Conservation (phyloP, 2,329 filamentous ascomycete species). For the Thelonectria blattea region DNA sequence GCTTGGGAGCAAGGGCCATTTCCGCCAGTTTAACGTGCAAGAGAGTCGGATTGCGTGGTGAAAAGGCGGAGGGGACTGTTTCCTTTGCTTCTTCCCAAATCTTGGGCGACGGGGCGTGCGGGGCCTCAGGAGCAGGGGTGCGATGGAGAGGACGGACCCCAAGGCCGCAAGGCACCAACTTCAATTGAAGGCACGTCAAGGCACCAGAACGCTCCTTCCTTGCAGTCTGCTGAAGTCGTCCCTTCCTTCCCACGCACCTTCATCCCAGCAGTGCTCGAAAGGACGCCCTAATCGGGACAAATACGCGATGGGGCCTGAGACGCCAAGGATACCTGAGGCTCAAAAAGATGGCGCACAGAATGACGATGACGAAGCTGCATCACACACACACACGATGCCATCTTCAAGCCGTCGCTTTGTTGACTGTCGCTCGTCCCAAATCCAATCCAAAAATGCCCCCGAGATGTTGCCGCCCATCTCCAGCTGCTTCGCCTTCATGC, state of each 20-base stretch:
- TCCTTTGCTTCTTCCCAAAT: too few species aligned
- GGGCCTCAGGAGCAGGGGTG: neutral
- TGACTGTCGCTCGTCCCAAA: neutral
- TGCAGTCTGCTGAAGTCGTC: too few species aligned
- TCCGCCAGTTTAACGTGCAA: constrained; percentile 37
- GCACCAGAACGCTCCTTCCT: too few species aligned
- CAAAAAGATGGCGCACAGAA: neutral
- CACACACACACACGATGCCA: neutral
- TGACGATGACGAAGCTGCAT: neutral
- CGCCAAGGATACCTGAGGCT: neutral
- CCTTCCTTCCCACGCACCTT: too few species aligned
- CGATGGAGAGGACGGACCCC: neutral
- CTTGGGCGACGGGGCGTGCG: neutral
- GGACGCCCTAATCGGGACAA: neutral
- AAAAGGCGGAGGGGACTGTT: constrained; percentile 35
- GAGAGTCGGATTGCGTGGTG: constrained; percentile 31
- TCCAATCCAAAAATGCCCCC: neutral
- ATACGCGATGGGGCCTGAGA: neutral
- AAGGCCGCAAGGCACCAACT: constrained; percentile 12
- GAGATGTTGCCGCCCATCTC: neutral
- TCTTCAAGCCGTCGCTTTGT: neutral
- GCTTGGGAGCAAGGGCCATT: constrained; percentile 17
- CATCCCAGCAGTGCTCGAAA: neutral
- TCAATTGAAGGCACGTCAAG: too few species aligned
- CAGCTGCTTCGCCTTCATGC: neutral